Percentiles rank a stretch among this genome's conserved stretches.
Evolutionary conservation across 768 basidiomycete species (phyloP).

Genomic region (Mycena indigotica): DNA sequence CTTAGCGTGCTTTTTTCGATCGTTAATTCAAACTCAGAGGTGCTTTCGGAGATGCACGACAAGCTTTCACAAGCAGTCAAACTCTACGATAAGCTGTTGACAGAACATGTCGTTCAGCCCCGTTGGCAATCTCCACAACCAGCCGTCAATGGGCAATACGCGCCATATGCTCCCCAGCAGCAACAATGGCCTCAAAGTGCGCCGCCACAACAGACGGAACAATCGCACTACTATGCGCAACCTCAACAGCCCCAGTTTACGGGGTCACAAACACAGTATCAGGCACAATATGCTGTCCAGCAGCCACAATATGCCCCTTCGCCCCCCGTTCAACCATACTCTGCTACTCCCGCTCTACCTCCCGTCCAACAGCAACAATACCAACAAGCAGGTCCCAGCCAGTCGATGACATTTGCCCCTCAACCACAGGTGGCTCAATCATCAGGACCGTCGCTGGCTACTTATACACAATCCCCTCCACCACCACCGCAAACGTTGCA

Average conservation of each 20-base stretch:
- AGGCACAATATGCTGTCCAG: constrained; percentile 25
- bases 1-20: constrained; percentile 2
- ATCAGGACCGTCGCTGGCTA: constrained; percentile 21
- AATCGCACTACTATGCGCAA: constrained; percentile 26
- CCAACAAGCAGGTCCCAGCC: constrained; percentile 26
- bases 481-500: constrained; percentile 28
- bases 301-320: constrained; percentile 20
- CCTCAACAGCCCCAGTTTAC: constrained; percentile 30
- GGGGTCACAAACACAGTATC: constrained; percentile 27
- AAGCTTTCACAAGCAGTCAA: constrained; percentile 92
- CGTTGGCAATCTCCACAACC: constrained; percentile 56
- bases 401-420: constrained; percentile 28
- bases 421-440: constrained; percentile 25
- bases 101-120: constrained; percentile 77
- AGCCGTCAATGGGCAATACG: constrained; percentile 34
- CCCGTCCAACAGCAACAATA: constrained; percentile 26
- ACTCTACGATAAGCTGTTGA: constrained; percentile 86
- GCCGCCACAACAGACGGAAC: constrained; percentile 27
- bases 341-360: constrained; percentile 19
- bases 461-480: constrained; percentile 28
- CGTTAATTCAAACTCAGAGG: constrained; percentile 48
- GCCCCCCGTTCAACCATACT: constrained; percentile 4
- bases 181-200: constrained; percentile 14
- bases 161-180: constrained; percentile 26
- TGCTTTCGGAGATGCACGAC: constrained; percentile 91